Evolutionary conservation across 1,284 basidiomycete species (phyloP).

Genomic region (Puccinia horiana): DNA sequence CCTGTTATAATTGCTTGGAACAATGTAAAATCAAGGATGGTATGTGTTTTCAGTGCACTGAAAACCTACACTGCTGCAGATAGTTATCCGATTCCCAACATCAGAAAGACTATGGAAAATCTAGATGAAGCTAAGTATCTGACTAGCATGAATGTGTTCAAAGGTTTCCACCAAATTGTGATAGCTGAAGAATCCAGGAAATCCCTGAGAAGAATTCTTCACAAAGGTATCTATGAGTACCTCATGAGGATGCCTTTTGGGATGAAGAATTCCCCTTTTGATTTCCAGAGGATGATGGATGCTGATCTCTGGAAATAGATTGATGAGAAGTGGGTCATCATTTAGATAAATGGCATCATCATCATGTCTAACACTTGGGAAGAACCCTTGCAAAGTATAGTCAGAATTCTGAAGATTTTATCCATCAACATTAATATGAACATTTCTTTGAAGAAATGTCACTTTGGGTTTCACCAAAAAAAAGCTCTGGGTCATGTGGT

Average conservation of each 20-base stretch:
- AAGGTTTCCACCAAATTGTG: conserved; percentile 15
- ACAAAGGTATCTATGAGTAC: conserved; percentile 20
- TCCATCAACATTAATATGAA: background rate
- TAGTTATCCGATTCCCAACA: background rate
- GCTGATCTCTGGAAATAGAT: background rate
- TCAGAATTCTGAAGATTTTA: background rate
- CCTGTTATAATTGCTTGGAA: background rate
- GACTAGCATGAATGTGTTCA: conserved; percentile 1
- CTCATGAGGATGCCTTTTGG: conserved; percentile 33
- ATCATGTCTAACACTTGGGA: background rate
- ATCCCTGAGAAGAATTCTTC: background rate
- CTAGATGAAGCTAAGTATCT: background rate
- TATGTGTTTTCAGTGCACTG: background rate
- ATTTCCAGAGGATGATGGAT: conserved; percentile 27
- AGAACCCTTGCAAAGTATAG: background rate
- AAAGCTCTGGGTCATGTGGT: conserved; percentile 59
- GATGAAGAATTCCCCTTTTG: conserved; percentile 1
- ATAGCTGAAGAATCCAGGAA: background rate
- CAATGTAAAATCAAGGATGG: background rate
- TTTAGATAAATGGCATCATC: conserved; percentile 21
- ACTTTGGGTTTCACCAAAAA: background rate
- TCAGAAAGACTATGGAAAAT: background rate
- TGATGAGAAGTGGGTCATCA: background rate
- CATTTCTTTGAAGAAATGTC: conserved; percentile 14
- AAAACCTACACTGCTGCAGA: background rate